phyloP scores from a whole-genome alignment of 768 basidiomycete genomes.

The Filobasidium floriforme region DNA sequence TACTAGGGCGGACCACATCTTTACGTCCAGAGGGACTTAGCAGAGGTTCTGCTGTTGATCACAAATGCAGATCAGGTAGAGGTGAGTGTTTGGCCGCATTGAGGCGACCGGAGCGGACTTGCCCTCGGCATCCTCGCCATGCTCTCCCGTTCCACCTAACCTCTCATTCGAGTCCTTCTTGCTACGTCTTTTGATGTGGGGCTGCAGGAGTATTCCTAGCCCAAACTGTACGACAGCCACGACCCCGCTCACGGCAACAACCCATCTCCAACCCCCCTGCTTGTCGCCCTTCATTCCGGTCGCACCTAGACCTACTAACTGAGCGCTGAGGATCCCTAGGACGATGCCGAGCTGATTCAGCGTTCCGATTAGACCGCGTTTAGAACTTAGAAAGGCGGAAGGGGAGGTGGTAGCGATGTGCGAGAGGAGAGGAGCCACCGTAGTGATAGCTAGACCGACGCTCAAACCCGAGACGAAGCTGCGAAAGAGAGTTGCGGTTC shows the following conservation, averaged over 20 bases:
- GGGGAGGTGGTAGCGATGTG: conserved; percentile 29
- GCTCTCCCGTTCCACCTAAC: too few relatives aligned
- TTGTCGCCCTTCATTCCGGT: conserved; percentile 41
- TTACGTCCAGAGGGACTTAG: background rate
- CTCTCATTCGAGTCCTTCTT: conserved; percentile 16
- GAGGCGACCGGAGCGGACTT: background rate
- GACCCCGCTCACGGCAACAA: conserved; percentile 35
- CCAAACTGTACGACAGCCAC: conserved; percentile 32
- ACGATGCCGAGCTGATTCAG: conserved; percentile 42
- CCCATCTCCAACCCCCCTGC: conserved; percentile 40
- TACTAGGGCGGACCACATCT: background rate
- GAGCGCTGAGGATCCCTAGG: conserved; percentile 35
- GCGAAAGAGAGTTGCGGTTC: background rate
- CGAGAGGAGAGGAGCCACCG: conserved; percentile 40
- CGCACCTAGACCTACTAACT: conserved; percentile 33
- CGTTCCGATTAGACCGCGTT: conserved; percentile 38
- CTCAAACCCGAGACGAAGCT: conserved; percentile 38
- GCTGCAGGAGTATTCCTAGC: conserved; percentile 9
- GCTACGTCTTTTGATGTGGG: conserved; percentile 9
- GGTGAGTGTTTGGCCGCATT: background rate
- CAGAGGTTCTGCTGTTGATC: background rate
- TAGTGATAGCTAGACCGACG: conserved; percentile 39
- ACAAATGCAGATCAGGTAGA: conserved; percentile 10
- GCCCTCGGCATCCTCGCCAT: conserved; percentile 13
- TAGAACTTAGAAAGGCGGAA: conserved; percentile 22